Evolutionary conservation across 768 basidiomycete genomes (phyloP).

Genomic region (Cyclocybe cylindracea): DNA sequence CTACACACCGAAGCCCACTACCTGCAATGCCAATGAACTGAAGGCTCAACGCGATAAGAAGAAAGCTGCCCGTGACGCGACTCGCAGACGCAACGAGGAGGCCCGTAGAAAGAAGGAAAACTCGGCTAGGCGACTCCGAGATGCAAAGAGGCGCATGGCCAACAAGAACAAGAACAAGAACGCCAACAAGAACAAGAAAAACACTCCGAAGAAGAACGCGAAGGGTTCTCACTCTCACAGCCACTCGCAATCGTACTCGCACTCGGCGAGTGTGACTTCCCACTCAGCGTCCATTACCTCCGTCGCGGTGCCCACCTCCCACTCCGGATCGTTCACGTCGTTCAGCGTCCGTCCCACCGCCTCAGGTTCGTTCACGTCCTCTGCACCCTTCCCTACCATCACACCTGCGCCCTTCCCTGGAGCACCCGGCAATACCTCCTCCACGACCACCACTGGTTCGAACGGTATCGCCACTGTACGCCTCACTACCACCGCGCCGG

Average conservation of each 20-base stretch:
- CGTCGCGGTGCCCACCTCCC: constrained; percentile 7
- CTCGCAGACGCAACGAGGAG: not conserved
- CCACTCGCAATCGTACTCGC: too few species aligned
- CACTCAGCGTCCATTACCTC: constrained; percentile 2
- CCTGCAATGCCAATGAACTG: constrained; percentile 19
- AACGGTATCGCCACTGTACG: constrained; percentile 22
- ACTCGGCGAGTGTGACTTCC: too few species aligned
- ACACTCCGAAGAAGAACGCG: too few species aligned
- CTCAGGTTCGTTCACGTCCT: not conserved
- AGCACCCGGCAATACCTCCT: constrained; percentile 7
- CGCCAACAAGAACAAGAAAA: too few species aligned
- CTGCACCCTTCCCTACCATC: constrained; percentile 8
- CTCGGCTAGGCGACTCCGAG: not conserved
- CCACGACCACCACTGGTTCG: constrained; percentile 18
- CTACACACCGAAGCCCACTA: constrained; percentile 17
- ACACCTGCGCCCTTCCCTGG: constrained; percentile 14
- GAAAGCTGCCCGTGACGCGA: not conserved
- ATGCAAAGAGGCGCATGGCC: too few species aligned
- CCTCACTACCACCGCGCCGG: constrained; percentile 20
- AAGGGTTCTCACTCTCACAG: too few species aligned
- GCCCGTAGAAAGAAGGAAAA: not conserved
- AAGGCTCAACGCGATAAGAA: constrained; percentile 10
- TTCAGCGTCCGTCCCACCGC: constrained; percentile 4
- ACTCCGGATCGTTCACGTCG: constrained; percentile 10
- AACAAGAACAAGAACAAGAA: too few species aligned